A percentile compares a stretch with the other conserved stretches of the same genome.
These are phyloP conservation scores for Collybia sp. DNA, from an alignment of 768 basidiomycete species.

Conservation along the genomic window DNA sequence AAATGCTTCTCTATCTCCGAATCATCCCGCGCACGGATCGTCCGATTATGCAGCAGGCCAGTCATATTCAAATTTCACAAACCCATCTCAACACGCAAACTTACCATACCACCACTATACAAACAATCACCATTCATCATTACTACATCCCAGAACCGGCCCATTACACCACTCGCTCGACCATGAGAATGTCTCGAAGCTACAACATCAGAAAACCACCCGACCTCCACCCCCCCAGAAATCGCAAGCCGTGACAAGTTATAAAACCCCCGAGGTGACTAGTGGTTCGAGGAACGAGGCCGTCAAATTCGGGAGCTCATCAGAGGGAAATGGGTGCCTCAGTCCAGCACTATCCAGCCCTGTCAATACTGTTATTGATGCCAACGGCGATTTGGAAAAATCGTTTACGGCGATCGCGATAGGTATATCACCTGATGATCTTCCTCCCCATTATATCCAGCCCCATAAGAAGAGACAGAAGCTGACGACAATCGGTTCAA, in stretches of 20 bases:
- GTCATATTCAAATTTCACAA: too few species aligned
- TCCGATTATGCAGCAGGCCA: too few species aligned
- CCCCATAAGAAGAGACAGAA: slow-evolving; percentile 5
- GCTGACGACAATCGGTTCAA: too few species aligned
- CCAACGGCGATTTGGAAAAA: slow-evolving; percentile 17
- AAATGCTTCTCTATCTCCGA: too few species aligned
- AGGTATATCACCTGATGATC: slow-evolving; percentile 28
- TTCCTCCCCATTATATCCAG: slow-evolving; percentile 23
- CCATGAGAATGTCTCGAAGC: neutral
- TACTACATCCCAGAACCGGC: neutral
- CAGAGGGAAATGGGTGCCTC: slow-evolving; percentile 19
- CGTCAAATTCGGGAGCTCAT: neutral
- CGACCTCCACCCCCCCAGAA: slow-evolving; percentile 20
- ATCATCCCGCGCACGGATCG: too few species aligned
- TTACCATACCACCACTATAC: neutral
- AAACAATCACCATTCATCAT: neutral
- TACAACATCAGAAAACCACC: neutral
- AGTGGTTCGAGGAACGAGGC: neutral
- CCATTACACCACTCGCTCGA: neutral
- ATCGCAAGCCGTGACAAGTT: slow-evolving; percentile 29
- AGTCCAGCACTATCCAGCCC: slow-evolving; percentile 10
- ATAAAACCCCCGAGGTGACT: slow-evolving; percentile 12
- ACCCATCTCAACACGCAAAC: too few species aligned
- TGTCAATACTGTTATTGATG: neutral
- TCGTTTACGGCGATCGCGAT: slow-evolving; percentile 36